Evolutionary conservation across 1,139 yeast genomes (phyloP).

Genomic region (Debaryomyces subglobosus): DNA sequence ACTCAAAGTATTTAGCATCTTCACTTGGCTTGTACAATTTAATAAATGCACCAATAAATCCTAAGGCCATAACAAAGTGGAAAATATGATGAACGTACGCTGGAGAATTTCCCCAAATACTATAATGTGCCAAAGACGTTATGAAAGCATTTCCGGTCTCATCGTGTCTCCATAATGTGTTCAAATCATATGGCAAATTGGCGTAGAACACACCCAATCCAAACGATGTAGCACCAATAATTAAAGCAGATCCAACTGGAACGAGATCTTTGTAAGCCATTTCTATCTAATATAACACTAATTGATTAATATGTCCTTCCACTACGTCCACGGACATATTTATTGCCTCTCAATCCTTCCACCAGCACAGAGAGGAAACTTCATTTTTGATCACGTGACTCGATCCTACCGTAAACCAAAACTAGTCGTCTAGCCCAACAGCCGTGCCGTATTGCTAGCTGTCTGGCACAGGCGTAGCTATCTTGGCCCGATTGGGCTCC

Average conservation of each 20-base stretch:
- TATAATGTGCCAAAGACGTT: conserved; percentile 71
- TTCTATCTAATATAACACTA: neutral
- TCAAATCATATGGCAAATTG: conserved; percentile 80
- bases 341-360: neutral
- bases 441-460: neutral
- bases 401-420: too few species aligned
- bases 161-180: conserved; percentile 66
- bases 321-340: neutral
- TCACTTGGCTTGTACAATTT: conserved; percentile 85
- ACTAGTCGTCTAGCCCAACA: too few species aligned
- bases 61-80: conserved; percentile 61
- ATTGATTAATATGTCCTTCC: neutral
- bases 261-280: conserved; percentile 49
- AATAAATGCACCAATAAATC: conserved; percentile 71
- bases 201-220: conserved; percentile 78
- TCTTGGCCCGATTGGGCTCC: neutral
- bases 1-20: conserved; percentile 85
- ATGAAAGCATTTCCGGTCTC: conserved; percentile 58
- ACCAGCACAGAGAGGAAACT: neutral
- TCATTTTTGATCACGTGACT: neutral
- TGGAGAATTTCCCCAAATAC: conserved; percentile 70
- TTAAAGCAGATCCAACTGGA: conserved; percentile 53
- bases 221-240: conserved; percentile 62
- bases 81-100: conserved; percentile 58
- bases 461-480: neutral